Evolutionary conservation across 306 rosid genomes (phyloP).

Genomic region (Cucurbita ficifolia): DNA sequence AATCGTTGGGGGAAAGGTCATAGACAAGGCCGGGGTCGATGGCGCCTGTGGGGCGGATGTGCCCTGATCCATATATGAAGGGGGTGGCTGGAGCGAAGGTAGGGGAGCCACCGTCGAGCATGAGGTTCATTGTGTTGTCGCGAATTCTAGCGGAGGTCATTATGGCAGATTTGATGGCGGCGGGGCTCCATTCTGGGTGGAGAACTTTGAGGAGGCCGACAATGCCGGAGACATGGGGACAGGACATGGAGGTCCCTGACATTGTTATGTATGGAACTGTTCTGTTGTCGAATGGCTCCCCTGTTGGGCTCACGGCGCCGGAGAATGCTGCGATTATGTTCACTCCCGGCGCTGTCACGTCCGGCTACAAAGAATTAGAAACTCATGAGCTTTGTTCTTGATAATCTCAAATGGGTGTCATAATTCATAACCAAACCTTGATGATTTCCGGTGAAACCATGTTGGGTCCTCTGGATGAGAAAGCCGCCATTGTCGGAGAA

Average conservation of each 20-base stretch:
- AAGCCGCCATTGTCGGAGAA: constrained; percentile 52
- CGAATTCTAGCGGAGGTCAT: constrained; percentile 53
- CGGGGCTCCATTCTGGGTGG: constrained; percentile 49
- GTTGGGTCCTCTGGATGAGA: constrained; percentile 68
- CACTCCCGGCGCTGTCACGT: constrained; percentile 66
- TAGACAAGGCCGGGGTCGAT: constrained; percentile 71
- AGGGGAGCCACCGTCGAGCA: constrained; percentile 15
- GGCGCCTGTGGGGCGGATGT: constrained; percentile 54
- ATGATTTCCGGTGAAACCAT: constrained; percentile 37
- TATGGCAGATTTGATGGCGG: constrained; percentile 53
- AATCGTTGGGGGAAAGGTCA: constrained; percentile 34
- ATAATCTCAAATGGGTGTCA: too few relatives aligned
- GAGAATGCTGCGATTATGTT: constrained; percentile 49
- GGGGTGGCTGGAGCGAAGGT: constrained; percentile 18
- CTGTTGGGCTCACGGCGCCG: constrained; percentile 30
- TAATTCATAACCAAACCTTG: constrained; percentile 16
- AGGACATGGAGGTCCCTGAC: constrained; percentile 80
- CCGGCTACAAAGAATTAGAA: constrained; percentile 31
- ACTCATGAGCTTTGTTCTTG: too few relatives aligned
- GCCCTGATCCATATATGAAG: constrained; percentile 45
- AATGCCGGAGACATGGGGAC: constrained; percentile 66
- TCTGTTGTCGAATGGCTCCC: constrained; percentile 20
- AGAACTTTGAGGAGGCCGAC: constrained; percentile 53
- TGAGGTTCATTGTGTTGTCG: constrained; percentile 32
- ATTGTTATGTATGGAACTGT: constrained; percentile 27